Evolutionary conservation across 129 eudicot species (phyloP), one percentile per base, ranked within the genome.

Genomic region (Cynara cardunculus): DNA sequence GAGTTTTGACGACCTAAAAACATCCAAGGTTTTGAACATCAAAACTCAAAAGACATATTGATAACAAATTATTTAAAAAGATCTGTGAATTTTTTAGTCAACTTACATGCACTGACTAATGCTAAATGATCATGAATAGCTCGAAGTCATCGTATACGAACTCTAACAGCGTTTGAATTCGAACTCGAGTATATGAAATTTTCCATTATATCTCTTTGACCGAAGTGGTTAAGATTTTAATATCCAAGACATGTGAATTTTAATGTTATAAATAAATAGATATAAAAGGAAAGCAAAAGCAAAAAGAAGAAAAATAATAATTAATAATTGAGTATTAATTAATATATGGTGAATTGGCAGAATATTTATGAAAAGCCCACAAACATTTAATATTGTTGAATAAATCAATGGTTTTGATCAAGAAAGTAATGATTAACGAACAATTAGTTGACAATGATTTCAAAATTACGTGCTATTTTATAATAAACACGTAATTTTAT

Each of bases 321-420:
- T 4, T 21, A 68, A 78, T 69, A 69, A 79, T 79, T 69, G 75
- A 79, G 53, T 26, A 39, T 64, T 7, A 81, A 39, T 62, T 22
- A 37, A 27, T 81, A 81, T 25, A 27, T 73, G 10, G 30, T 73
- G 84, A 73, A 73, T 73, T 73, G 84, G 79, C 74, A 81, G 74
- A 81, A 81, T 73, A 81, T 73, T 73, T 62, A 64, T 72, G 31
- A 46, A 25, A 25, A 81, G 79, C 84, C 74, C 84, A 73, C 79
- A 73, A 67, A 25, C 25, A 65, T 18, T 32, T 34, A 71, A 71
- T 71, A 30, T 56, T 5, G 7, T 56, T 56, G 25, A 56, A 56
- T 7, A 56, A 56, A 56, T 56, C 24, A 56, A n/a, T 18, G 10
- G 25, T 56, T 56, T 56, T 56, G n/a, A 56, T n/a, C 65, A 56